These are phyloP conservation scores for Graphiopsis chlorocephala DNA, from an alignment of 2,329 filamentous ascomycete genomes.

Conservation along the genomic window DNA sequence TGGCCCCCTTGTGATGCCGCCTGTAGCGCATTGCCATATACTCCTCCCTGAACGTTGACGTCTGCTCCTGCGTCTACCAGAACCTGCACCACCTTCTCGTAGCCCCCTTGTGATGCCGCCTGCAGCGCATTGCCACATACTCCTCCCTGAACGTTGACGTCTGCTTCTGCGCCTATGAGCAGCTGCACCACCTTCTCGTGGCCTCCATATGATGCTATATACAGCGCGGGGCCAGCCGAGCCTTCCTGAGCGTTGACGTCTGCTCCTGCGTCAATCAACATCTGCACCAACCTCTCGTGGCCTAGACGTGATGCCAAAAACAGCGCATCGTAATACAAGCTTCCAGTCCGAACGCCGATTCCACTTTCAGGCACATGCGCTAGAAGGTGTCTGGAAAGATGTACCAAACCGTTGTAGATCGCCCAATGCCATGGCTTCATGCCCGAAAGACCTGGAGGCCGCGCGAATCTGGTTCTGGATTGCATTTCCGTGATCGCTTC, in stretches of 20 bases:
- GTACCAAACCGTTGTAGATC: neutral
- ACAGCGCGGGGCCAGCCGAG: neutral
- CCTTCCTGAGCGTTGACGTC: too few relatives aligned
- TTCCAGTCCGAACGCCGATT: too few relatives aligned
- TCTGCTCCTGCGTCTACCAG: too few relatives aligned
- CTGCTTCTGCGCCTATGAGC: slow-evolving; percentile 20
- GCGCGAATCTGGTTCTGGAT: neutral
- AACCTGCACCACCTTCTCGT: slow-evolving; percentile 15
- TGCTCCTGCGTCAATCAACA: neutral
- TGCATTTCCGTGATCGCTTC: neutral
- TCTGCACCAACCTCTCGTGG: neutral
- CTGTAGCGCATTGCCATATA: slow-evolving; percentile 19
- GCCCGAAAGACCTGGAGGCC: neutral
- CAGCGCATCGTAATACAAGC: neutral
- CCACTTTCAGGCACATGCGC: neutral
- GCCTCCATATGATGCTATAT: neutral
- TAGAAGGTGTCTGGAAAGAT: neutral
- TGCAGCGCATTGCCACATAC: slow-evolving; percentile 11
- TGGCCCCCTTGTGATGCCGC: neutral
- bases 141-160: slow-evolving; percentile 12
- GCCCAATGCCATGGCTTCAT: neutral
- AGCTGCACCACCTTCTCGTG: slow-evolving; percentile 20
- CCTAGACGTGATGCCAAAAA: neutral
- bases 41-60: slow-evolving; percentile 20
- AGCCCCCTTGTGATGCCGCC: neutral